These are phyloP conservation scores for Phytopythium montanum DNA, from an alignment of 352 stramenopile genomes.

Conservation along the genomic window DNA sequence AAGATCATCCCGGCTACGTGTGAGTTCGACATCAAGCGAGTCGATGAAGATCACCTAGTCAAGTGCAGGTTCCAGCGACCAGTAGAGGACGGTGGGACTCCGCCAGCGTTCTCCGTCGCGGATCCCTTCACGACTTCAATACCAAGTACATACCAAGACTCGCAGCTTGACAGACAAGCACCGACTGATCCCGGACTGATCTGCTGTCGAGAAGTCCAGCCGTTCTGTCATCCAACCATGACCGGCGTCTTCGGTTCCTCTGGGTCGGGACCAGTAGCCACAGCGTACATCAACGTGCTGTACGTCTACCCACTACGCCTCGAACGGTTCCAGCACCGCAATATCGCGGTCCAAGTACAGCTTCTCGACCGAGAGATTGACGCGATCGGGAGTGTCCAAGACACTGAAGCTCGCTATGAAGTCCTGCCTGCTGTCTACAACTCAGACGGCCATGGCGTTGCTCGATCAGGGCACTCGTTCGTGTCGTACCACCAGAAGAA, in stretches of 20 bases:
- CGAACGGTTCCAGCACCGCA: slow-evolving; percentile 65
- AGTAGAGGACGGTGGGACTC: not conserved
- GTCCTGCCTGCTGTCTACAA: slow-evolving; percentile 38
- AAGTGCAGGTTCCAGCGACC: slow-evolving; percentile 37
- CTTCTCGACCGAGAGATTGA: slow-evolving; percentile 48
- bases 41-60: slow-evolving; percentile 36
- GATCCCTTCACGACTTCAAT: slow-evolving; percentile 27
- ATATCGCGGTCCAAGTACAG: slow-evolving; percentile 63
- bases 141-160: not conserved
- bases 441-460: slow-evolving; percentile 20
- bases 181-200: not conserved
- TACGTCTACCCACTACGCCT: slow-evolving; percentile 68
- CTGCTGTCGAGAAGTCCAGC: slow-evolving; percentile 55
- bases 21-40: slow-evolving; percentile 50
- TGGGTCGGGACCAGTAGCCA: slow-evolving; percentile 47
- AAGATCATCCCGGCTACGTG: slow-evolving; percentile 46
- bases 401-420: slow-evolving; percentile 22
- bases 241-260: slow-evolving; percentile 31
- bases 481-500: slow-evolving; percentile 83
- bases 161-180: not conserved
- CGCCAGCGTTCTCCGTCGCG: slow-evolving; percentile 8
- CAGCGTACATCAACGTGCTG: slow-evolving; percentile 52
- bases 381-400: slow-evolving; percentile 34
- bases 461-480: slow-evolving; percentile 25
- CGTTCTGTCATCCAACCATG: slow-evolving; percentile 45